Conservation (phyloP, 805 yeast genomes). For the Metschnikowia chrysomelidarum region DNA sequence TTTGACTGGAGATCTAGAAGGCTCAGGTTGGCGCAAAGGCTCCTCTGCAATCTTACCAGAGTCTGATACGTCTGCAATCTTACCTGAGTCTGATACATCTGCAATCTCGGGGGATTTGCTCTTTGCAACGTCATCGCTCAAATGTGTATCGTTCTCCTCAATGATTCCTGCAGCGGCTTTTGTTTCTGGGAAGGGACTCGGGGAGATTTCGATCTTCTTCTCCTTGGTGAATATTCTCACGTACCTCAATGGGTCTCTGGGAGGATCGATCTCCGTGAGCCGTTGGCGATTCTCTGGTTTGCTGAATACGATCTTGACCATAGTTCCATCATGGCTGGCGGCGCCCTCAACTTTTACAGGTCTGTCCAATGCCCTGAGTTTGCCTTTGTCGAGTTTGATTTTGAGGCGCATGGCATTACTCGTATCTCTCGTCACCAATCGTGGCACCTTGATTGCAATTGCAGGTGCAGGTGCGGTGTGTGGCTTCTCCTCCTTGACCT, state of each 20-base stretch:
- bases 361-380: slow-evolving; percentile 10
- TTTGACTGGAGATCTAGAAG: no score
- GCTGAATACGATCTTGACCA: slow-evolving; percentile 2
- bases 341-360: not conserved
- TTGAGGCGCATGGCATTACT: slow-evolving; percentile 8
- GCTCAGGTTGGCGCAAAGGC: no score
- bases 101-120: no score
- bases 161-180: no score
- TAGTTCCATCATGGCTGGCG: slow-evolving; percentile 2
- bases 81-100: no score
- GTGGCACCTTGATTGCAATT: not conserved
- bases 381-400: slow-evolving; percentile 14
- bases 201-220: slow-evolving; percentile 3
- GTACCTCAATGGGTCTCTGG: slow-evolving; percentile 1
- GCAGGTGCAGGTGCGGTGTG: no score
- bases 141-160: no score
- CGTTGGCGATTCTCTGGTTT: slow-evolving; percentile 1
- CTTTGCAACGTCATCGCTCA: no score
- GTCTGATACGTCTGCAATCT: no score
- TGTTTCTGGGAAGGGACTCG: slow-evolving; percentile 3
- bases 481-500: slow-evolving; percentile 1
- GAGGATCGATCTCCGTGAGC: not conserved
- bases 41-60: no score
- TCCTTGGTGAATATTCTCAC: slow-evolving; percentile 6
- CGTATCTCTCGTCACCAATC: slow-evolving; percentile 11